A percentile compares a stretch with the other conserved stretches of the same genome.
Evolutionary conservation across 176 grass and related monocot genomes (phyloP).

Genomic region (Saccharum officinarum): DNA sequence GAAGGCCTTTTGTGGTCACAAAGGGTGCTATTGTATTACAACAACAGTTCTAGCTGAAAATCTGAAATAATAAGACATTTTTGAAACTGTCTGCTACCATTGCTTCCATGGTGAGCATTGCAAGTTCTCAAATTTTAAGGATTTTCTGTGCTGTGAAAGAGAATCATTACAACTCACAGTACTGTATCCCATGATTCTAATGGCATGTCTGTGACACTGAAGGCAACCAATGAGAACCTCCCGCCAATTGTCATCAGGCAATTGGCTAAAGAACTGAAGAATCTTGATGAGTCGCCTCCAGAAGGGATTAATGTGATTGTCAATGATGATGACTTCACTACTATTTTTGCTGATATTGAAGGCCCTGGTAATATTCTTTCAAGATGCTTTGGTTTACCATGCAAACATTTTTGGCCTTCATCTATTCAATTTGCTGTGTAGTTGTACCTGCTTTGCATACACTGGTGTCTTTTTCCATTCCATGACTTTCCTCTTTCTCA

Average conservation of each 20-base stretch:
- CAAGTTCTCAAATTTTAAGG: neutral
- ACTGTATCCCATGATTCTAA: conserved; percentile 20
- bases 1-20: neutral
- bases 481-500: neutral
- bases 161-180: neutral
- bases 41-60: neutral
- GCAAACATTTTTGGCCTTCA: neutral
- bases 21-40: neutral
- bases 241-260: conserved; percentile 92
- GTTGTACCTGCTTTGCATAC: neutral
- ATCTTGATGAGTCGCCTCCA: conserved; percentile 85
- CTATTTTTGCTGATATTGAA: conserved; percentile 85
- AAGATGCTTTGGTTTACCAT: neutral
- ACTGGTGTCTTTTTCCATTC: neutral
- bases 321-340: conserved; percentile 88
- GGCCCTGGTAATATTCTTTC: conserved; percentile 71
- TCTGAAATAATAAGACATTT: neutral
- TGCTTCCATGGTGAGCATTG: conserved; percentile 39
- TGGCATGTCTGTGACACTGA: conserved; percentile 28
- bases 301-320: conserved; percentile 87
- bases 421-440: neutral
- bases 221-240: conserved; percentile 94
- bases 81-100: conserved; percentile 22
- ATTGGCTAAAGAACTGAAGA: conserved; percentile 88
- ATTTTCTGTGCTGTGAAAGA: neutral